Evolutionary conservation across 805 yeast genomes (phyloP), one percentile per base, ranked within the genome.

Genomic region (Candida yuanshanica): DNA sequence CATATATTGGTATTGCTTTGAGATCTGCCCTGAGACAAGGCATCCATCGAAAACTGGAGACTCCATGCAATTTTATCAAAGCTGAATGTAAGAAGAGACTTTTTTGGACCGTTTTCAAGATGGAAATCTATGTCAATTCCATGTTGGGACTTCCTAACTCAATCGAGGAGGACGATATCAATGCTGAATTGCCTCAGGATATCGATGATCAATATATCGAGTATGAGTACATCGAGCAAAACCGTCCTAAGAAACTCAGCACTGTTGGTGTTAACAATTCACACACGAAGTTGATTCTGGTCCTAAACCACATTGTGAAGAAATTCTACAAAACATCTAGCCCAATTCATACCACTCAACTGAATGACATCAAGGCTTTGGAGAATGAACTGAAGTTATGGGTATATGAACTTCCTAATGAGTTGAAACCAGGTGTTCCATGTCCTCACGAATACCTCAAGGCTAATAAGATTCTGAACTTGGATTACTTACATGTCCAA

Each of bases 121-220:
- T 89, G 85, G 96, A 90, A 59, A 79, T 88, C 31, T 90, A 90
- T 58, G 85, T 89, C 43, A 87, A 88, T 59, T 85, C 96, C 4
- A 81, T 89, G 75, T 60, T 90, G 48, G 96, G 96, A 1, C 66
- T 89, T 37, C 97, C 97, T 1, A 70, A 91, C 48, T 63, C 70
- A 1, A 76, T 90, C 16, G 74, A 79, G 45, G 89, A 85, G 46
- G 86, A 79, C 46, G 96, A 90, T 51, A 83, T 85, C 50, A 95
- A 88, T 63, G 96, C 88, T 56, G 88, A 81, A 45, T 66, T 88
- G 46, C 96, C 96, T 0, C 65, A 75, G 34, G 96, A 89, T 49
- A 66, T 88, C 25, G 95, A 88, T 49, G 97, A 89, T 58, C 93
- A 85, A 48, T 81, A 82, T 58, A 81, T 89, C 20, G 49, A 48